Base-by-base conservation (phyloP, 345 rosid genomes). In the Alliaria petiolata region DNA sequence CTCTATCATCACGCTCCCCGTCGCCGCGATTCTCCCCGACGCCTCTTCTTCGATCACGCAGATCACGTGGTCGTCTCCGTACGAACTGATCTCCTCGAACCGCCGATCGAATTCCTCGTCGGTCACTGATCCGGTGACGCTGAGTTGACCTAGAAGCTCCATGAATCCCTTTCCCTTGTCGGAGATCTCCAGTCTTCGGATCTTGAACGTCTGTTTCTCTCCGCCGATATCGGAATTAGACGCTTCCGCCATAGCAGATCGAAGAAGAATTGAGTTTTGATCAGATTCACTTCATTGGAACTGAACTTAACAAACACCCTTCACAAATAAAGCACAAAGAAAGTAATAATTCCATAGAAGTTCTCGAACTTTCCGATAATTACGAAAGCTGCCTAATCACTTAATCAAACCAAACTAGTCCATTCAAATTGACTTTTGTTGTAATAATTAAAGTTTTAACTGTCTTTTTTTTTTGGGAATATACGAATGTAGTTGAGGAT, bases 1-100 rank as follows among this genome's bases (percentile, higher is more conserved):
- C 85, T 93, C 97, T 8, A 93, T 75, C 64, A 93, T 79, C 36
- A 85, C 80, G 64, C 88, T 85, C 20, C 96, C 91, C 3, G 98
- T 78, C 3, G 91, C 93, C 0, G 87, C 56, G 26, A 93, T 85
- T 79, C 71, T 91, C 40, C 86, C 81, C 0, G 80, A 58, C 3
- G 6, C 5, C 15, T 72, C 81, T 31, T 91, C 98, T 79, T 93
- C 97, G 26, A 91, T 86, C 50, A 93, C 96, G 64, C 95, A 89
- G 34, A 91, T 78, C 71, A 89, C 62, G 69, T 91, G 97, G 78
- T 88, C 90, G 64, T 95, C 88, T 0, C 95, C 92, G 26, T 77
- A 79, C 6, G 75, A 77, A 14, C 77, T 85, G 20, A 91, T 86
- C 64, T 91, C 92, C 14, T 72, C 76, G 67, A 91, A 88, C 13